phyloP scores from a whole-genome alignment of 2,329 filamentous ascomycete genomes.

The Penicillium hesseltinei region DNA sequence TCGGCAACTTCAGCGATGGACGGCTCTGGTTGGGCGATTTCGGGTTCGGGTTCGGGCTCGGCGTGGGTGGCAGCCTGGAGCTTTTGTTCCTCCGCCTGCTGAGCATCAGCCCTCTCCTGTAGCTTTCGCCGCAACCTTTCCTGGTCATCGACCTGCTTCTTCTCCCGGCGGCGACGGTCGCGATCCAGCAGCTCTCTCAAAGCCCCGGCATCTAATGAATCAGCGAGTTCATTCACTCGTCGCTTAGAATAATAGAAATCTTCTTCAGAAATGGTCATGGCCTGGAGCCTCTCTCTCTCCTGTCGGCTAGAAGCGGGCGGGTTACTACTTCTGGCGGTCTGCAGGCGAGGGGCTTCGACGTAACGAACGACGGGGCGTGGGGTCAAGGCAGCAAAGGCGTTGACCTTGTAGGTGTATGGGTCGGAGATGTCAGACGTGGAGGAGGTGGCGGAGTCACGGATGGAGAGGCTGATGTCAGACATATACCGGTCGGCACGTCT shows the following conservation, averaged over 20 bases:
- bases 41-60: neutral
- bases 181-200: conserved; percentile 86
- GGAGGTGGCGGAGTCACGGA: conserved; percentile 72
- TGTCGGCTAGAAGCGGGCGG: conserved; percentile 48
- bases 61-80: neutral
- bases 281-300: conserved; percentile 51
- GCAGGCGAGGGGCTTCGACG: conserved; percentile 62
- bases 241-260: conserved; percentile 56
- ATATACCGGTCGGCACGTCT: conserved; percentile 60
- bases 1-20: conserved; percentile 1
- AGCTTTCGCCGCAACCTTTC: conserved; percentile 55
- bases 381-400: conserved; percentile 74
- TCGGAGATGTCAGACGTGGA: conserved; percentile 74
- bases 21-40: conserved; percentile 1
- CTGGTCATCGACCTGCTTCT: conserved; percentile 68
- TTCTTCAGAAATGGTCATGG: conserved; percentile 61
- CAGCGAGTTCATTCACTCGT: conserved; percentile 68
- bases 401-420: conserved; percentile 74
- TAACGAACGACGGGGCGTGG: conserved; percentile 82
- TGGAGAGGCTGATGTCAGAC: conserved; percentile 73
- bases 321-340: conserved; percentile 45
- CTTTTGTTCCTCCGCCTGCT: conserved; percentile 52
- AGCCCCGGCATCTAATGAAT: conserved; percentile 80
- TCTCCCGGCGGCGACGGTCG: conserved; percentile 75
- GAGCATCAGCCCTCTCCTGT: conserved; percentile 51